Conservation (phyloP, 305 asterid species). For the Fraxinus sp. region DNA sequence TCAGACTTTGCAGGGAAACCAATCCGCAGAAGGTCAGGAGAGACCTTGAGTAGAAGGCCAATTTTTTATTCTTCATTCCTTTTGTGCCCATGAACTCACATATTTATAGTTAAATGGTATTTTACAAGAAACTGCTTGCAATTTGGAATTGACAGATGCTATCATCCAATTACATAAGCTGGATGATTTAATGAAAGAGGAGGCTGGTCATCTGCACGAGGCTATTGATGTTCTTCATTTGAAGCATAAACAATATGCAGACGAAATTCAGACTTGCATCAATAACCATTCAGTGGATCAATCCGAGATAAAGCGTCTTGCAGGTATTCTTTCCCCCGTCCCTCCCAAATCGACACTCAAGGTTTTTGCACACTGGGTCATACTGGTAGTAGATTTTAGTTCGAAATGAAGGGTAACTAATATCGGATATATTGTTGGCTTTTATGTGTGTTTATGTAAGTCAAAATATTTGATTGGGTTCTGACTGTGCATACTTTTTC, state of each 20-base stretch:
- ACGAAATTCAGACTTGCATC: constrained; percentile 62
- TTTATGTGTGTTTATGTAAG: constrained; percentile 8
- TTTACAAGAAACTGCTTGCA: constrained; percentile 6
- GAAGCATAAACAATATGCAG: constrained; percentile 72
- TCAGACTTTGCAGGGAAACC: constrained; percentile 47
- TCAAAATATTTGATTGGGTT: constrained; percentile 21
- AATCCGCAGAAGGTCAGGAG: constrained; percentile 72
- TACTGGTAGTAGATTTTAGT: constrained; percentile 20
- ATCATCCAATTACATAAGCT: constrained; percentile 51
- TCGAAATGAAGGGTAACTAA: constrained; percentile 13
- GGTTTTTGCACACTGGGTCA: constrained; percentile 4
- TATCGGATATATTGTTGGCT: constrained; percentile 20
- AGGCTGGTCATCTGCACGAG: constrained; percentile 51
- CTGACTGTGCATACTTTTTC: constrained; percentile 24
- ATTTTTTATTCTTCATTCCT: constrained; percentile 9
- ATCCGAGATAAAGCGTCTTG: constrained; percentile 66
- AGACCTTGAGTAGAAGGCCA: constrained; percentile 26
- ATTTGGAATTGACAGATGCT: constrained; percentile 55
- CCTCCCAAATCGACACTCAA: neutral
- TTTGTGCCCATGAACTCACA: constrained; percentile 11
- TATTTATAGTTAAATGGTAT: neutral
- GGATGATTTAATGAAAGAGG: constrained; percentile 70
- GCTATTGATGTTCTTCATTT: constrained; percentile 61
- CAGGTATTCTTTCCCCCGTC: constrained; percentile 46
- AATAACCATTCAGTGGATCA: constrained; percentile 60